Evolutionary conservation across 805 yeast species (phyloP), one percentile per base, ranked within the genome.

Genomic region (Kockiozyma suomiensis): DNA sequence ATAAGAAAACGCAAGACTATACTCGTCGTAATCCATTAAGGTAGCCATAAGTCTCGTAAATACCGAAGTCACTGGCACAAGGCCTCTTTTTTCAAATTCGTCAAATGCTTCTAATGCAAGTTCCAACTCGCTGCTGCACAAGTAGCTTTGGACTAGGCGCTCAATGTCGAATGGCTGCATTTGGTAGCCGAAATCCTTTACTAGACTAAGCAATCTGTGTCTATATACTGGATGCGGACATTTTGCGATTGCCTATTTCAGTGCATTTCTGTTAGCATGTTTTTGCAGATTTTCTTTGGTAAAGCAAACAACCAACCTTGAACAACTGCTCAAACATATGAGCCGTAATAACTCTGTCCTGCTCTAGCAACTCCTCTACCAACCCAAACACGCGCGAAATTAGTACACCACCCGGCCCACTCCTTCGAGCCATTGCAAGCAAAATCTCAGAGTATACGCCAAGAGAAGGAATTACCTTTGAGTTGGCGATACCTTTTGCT

Each of bases 161-260:
- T 26, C 32, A 12, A 17, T 17, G 40, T 41, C 49, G 33, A n/a
- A 26, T 23, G 49, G 40, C 49, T 23, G n/a, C 17, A 52, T 32
- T 3, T 23, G 21, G 56, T 42, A 42, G 15, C 21, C 21, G 6
- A 17, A 15, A 13, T 32, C 23, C 2, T 4, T 30, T 2, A 25
- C 50, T 1, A 52, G 41, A 13, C 21, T 35, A 6, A 52, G 43
- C 32, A 45, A 4, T 15, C 32, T 13, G 23, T 45, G 33, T 30
- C 56, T 30, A 43, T 52, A 41, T 7, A 42, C 32, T 7, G 56
- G 48, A 19, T 52, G 38, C 33, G 56, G 56, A 21, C 56, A 52
- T 46, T 17, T 32, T 10, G 42, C 40, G 33, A 52, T 30, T 15
- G 50, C 50, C 43, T 30, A 5, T 25, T 26, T 10, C n/a, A 19